Evolutionary conservation across 345 rosid species (phyloP), one percentile per base, ranked within the genome.

Genomic region (Mercurialis annua): DNA sequence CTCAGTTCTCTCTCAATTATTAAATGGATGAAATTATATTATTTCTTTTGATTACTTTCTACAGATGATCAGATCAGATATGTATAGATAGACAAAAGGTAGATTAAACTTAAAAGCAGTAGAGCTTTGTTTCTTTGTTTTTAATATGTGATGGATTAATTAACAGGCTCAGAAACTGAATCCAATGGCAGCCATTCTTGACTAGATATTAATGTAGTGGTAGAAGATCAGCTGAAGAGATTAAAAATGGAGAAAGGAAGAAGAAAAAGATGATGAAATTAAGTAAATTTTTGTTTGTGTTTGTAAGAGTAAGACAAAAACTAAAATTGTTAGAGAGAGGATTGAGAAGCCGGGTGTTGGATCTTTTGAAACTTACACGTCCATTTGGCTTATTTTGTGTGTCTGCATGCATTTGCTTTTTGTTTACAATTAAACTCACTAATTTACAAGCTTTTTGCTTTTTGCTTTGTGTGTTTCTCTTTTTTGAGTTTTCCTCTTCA

Each of bases 61-160:
- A 67, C 52, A 64, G 56, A n/a, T n/a, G n/a, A n/a, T n/a, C n/a
- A 57, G 50, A 73, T 24, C 31, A 38, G 4, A 10, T 72, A 61
- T 75, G 77, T 78, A 76, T 73, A 81, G 74, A 70, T 64, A 59
- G 71, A 74, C 70, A 67, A 48, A 62, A 24, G 44, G 54, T 57
- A 70, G 76, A 73, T 64, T 40, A 68, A 67, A 56, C n/a, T 57
- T 38, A 20, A 73, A 57, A 59, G 67, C 16, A 55, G 59, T 66
- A 59, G 69, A 77, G 70, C 56, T 58, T 50, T 27, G 48, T 44
- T 10, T 33, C 38, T 17, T 6, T 12, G 12, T 24, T 52, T 31
- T 2, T 65, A 51, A 12, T 49, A 12, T n/a, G n/a, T n/a, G n/a
- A n/a, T n/a, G n/a, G n/a, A n/a, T n/a, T n/a, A n/a, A n/a, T n/a